Base-by-base conservation (phyloP, 2,329 filamentous ascomycete species). In the Hawksworthiomyces lignivorus region DNA sequence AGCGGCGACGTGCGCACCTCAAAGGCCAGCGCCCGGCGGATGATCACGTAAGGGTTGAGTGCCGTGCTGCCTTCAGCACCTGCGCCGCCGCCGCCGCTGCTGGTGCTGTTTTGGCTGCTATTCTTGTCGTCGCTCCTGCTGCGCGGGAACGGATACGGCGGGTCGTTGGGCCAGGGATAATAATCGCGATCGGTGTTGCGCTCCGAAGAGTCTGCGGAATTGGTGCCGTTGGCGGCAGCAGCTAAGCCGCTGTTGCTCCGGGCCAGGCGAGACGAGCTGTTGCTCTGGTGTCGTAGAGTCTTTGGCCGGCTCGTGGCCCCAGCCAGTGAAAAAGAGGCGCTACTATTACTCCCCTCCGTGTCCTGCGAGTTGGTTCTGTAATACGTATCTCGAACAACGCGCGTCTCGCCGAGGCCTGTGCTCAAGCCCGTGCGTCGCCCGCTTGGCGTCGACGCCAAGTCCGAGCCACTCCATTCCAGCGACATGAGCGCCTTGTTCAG, bases 141-240 rank as follows among this genome's bases (percentile, higher is more conserved):
- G 10, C 36, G 19, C 1, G 70, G 67, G 45, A 75, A 67, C 0
- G 76, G 70, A 43, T 77, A 80, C 0, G 65, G 57, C 1, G 73
- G 71, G 45, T 82, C 78, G 17, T 71, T 62, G 1, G 65, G 60
- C 75, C 77, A 80, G 0, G 72, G 71, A 6, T 80, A 62, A 47
- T 73, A 82, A 52, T 82, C 78, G 1, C 64, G 69, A 33, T 80
- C 75, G 12, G 74, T 67, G 6, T 77, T 63, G 35, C 61, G 58
- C 10, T 62, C 61, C 5, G 63, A 61, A n/a, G n/a, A n/a, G n/a
- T n/a, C n/a, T n/a, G n/a, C n/a, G n/a, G n/a, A n/a, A 8, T 28
- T 35, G 15, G 5, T 36, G 32, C 24, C 15, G 15, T 17, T 18
- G 29, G 8, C 15, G 29, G 28, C 28, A 10, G 10, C 11, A 6